These are phyloP conservation scores for Albizia julibrissin DNA, from an alignment of 306 rosid species.

Conservation along the genomic window DNA sequence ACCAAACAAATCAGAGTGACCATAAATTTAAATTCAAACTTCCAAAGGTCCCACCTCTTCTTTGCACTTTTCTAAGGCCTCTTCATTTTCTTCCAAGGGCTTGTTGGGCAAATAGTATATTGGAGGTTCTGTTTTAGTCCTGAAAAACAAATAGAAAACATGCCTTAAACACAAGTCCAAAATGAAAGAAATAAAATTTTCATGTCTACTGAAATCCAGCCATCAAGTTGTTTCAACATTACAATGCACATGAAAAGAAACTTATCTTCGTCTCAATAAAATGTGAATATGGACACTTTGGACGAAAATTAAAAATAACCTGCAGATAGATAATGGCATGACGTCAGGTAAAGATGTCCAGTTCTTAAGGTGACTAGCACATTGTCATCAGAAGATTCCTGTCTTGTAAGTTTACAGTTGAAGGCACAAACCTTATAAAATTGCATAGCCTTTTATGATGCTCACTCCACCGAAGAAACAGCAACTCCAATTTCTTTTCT, in stretches of 20 bases:
- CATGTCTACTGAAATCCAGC: constrained; percentile 45
- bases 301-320: constrained; percentile 99
- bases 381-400: constrained; percentile 9
- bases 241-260: constrained; percentile 83
- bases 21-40: constrained; percentile 12
- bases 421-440: constrained; percentile 78
- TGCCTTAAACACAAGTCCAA: constrained; percentile 27
- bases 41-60: constrained; percentile 64
- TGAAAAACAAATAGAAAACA: constrained; percentile 41
- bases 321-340: constrained; percentile 46
- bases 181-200: constrained; percentile 6
- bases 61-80: constrained; percentile 57
- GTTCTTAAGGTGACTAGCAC: constrained; percentile 25
- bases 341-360: constrained; percentile 28
- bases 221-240: constrained; percentile 71
- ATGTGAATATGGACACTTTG: constrained; percentile 99
- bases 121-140: constrained; percentile 93
- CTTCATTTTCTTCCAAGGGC: constrained; percentile 69
- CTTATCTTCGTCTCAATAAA: constrained; percentile 97
- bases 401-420: constrained; percentile 2
- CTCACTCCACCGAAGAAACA: constrained; percentile 95
- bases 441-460: constrained; percentile 88
- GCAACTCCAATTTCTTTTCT: constrained; percentile 95
- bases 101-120: constrained; percentile 90
- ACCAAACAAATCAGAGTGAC: constrained; percentile 14